Conservation (phyloP, 2,329 filamentous ascomycete genomes). For the Fusarium globosum region DNA sequence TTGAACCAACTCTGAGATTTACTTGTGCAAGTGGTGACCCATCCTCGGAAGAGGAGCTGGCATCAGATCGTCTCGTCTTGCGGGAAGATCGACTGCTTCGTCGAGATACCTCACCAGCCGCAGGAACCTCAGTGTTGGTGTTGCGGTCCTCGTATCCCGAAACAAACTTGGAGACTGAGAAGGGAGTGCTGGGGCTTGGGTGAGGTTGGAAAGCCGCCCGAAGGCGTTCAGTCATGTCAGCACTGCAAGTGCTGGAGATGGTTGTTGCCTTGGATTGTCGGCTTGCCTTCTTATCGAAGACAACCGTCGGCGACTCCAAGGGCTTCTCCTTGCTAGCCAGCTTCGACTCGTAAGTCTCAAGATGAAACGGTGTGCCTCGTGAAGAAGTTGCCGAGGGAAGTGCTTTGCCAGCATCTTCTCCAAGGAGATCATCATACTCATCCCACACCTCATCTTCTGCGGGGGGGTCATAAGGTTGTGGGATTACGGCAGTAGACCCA, state of each 20-base stretch:
- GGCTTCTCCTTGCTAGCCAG: conserved; percentile 51
- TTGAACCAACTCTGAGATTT: conserved; percentile 80
- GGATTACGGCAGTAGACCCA: conserved; percentile 74
- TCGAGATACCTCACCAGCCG: conserved; percentile 48
- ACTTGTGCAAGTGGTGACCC: conserved; percentile 75
- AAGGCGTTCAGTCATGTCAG: conserved; percentile 65
- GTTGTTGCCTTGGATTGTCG: conserved; percentile 50
- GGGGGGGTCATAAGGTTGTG: conserved; percentile 69
- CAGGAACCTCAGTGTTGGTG: conserved; percentile 16
- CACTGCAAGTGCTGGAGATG: conserved; percentile 64
- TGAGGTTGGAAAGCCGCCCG: conserved; percentile 60
- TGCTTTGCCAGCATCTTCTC: conserved; percentile 63
- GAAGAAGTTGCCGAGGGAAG: conserved; percentile 67
- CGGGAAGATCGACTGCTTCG: conserved; percentile 47
- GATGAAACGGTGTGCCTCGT: conserved; percentile 65
- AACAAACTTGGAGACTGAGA: conserved; percentile 56
- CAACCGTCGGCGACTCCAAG: conserved; percentile 62
- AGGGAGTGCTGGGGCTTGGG: conserved; percentile 56
- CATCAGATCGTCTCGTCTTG: conserved; percentile 55
- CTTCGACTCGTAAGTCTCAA: conserved; percentile 60
- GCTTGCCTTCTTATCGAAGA: conserved; percentile 46
- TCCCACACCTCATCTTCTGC: conserved; percentile 93
- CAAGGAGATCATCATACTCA: conserved; percentile 90
- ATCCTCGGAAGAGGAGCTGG: conserved; percentile 63
- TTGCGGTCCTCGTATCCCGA: conserved; percentile 43